Base-by-base conservation (phyloP, 192 early-diverging fungal genomes). In the Linnemannia zychae region DNA sequence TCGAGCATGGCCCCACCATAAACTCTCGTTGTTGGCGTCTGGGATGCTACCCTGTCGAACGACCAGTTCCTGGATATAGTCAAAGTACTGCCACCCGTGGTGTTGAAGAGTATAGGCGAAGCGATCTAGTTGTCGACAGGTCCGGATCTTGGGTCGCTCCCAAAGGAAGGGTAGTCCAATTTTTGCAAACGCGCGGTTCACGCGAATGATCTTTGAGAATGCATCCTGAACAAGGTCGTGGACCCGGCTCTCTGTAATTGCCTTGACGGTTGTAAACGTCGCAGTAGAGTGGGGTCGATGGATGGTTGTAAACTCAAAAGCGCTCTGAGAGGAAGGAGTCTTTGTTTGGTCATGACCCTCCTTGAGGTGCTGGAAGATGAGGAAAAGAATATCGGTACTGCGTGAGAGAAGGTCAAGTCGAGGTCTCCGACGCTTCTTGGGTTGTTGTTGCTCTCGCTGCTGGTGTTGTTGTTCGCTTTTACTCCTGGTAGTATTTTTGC, bases 1-100 rank as follows among this genome's bases (percentile, higher is more conserved):
- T n/a, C 76, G 48, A 4, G 76, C 76, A 36, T 69, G 47, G 11
- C 76, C 76, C 76, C 76, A 77, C 76, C 76, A 77, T 6, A 77
- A 48, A 67, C 36, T 69, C 36, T 77, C 67, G 20, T 47, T 46
- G 28, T 70, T 77, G 0, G 76, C 46, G 31, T 69, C 76, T 28
- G 76, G 76, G 17, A 77, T 49, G 0, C 66, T 52, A 22, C 76
- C 76, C 49, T 78, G 49, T 4, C 77, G 69, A 34, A 78, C 33
- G 7, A 78, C 69, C 11, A 78, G 7, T 18, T 71, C 77, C 18
- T 78, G 68, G 24, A 78, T 63, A 38, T 78, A 71, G 12, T 69
- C 77, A 63, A 71, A 50, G 33, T 78, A 72, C n/a, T 78, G 67
- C 33, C 47, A 44, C 20, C 77, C 77, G 18, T 53, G 69, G 31